Evolutionary conservation across 345 rosid genomes (phyloP), one percentile per base, ranked within the genome.

Genomic region (Nasturtium officinale): DNA sequence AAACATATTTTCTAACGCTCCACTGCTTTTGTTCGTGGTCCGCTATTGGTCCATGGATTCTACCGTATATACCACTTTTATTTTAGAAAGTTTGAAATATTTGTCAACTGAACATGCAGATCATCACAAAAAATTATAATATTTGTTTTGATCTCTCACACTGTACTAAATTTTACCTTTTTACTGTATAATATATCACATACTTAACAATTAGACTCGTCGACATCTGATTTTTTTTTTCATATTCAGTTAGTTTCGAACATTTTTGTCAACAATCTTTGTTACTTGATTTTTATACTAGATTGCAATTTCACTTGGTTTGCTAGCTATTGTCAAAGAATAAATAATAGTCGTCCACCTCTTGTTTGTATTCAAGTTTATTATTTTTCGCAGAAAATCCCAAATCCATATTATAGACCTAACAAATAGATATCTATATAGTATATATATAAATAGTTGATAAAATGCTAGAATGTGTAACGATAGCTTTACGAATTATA

Each of bases 321-420:
- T 12, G 56, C 62, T 75, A 59, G 73, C 74, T 61, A 61, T 75
- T 68, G 74, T 61, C 69, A 61, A 75, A 23, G 64, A 75, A 61
- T 51, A 68, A 67, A 42, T 43, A 60, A 67, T 20, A 69, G 71
- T 55, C 18, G 15, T 52, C 32, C 68, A 68, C 35, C 12, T 53
- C 58, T 76, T 61, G 79, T 61, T 60, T 53, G 58, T 68, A 53
- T 53, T 32, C 38, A 61, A 75, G 12, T 42, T 23, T 37, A 3
- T 0, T 11, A 17, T 51, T 54, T 32, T 7, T 13, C 42, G 45
- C 65, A 45, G 17, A 54, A 61, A 69, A 33, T 35, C 53, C 65
- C 75, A 76, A 69, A 69, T 54, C 18, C 35, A 25, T 61, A 67
- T 29, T 25, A 40, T 28, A 67, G 48, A 11, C 59, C 61, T 66